Evolutionary conservation across 2,329 filamentous ascomycete species (phyloP).

Genomic region (Chrysoporthe deuterocubensis): DNA sequence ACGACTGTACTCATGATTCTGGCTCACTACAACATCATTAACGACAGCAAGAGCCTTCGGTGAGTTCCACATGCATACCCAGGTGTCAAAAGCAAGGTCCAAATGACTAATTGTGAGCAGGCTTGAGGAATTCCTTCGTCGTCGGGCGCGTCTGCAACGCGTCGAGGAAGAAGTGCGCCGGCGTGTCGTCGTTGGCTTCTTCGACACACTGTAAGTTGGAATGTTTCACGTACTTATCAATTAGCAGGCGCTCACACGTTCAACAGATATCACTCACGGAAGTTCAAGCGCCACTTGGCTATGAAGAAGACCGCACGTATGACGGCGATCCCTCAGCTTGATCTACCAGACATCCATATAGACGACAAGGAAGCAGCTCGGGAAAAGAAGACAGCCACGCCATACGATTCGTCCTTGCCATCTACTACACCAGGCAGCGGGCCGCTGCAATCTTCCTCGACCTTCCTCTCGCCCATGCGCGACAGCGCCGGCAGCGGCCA

Average conservation of each 20-base stretch:
- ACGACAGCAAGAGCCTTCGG: conserved; percentile 92
- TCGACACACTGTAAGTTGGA: conserved; percentile 78
- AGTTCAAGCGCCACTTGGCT: conserved; percentile 77
- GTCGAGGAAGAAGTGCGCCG: conserved; percentile 94
- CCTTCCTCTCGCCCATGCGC: conserved; percentile 42
- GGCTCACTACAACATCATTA: conserved; percentile 98
- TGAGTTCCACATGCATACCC: conserved; percentile 43
- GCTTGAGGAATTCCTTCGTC: conserved; percentile 91
- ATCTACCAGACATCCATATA: conserved; percentile 87
- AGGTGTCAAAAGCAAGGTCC: neutral
- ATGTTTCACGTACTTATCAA: neutral
- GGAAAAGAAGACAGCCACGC: conserved; percentile 26
- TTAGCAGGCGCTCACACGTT: neutral
- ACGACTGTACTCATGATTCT: conserved; percentile 92
- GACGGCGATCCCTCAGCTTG: conserved; percentile 76
- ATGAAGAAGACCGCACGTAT: conserved; percentile 76
- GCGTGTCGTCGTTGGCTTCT: conserved; percentile 90
- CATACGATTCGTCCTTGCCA: conserved; percentile 26
- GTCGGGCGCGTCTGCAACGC: conserved; percentile 85
- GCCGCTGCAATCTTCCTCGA: conserved; percentile 29
- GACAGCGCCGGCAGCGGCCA: conserved; percentile 39
- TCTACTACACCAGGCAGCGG: conserved; percentile 31
- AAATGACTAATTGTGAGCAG: conserved; percentile 46
- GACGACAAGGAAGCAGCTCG: conserved; percentile 68
- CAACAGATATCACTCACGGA: conserved; percentile 75